These are phyloP conservation scores for Pestalotiopsis sp. DNA, from an alignment of 2,329 filamentous ascomycete species.

Conservation along the genomic window DNA sequence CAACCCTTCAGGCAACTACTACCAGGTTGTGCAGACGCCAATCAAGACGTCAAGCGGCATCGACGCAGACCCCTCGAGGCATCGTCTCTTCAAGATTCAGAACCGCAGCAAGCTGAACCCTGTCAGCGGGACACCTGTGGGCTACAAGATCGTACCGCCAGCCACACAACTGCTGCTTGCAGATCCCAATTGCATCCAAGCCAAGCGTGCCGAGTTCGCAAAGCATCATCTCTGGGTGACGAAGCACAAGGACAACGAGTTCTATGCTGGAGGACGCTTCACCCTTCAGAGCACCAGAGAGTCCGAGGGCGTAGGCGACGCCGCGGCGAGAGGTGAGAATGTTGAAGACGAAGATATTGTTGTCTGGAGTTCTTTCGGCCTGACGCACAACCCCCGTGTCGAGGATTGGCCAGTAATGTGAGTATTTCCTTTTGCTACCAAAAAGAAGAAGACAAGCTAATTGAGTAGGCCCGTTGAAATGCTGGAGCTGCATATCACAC, in stretches of 20 bases:
- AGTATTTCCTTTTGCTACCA: conserved; percentile 45
- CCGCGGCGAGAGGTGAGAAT: conserved; percentile 45
- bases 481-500: conserved; percentile 25
- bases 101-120: conserved; percentile 36
- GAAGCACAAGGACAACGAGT: conserved; percentile 29
- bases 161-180: conserved; percentile 39
- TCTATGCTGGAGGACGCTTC: conserved; percentile 32
- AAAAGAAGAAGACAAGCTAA: neutral
- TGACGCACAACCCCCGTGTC: conserved; percentile 51
- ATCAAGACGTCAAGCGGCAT: conserved; percentile 43
- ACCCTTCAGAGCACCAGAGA: conserved; percentile 37
- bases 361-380: conserved; percentile 53
- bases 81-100: conserved; percentile 40
- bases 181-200: conserved; percentile 25
- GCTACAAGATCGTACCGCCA: conserved; percentile 38
- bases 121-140: conserved; percentile 37
- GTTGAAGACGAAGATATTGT: conserved; percentile 51
- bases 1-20: conserved; percentile 34
- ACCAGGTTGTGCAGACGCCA: conserved; percentile 48
- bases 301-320: conserved; percentile 21
- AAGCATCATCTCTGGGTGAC: conserved; percentile 32
- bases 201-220: conserved; percentile 30
- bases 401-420: conserved; percentile 56
- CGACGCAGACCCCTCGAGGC: conserved; percentile 44
- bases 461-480: conserved; percentile 25